Evolutionary conservation across 2,329 filamentous ascomycete species (phyloP), one percentile per base, ranked within the genome.

Genomic region (Colletotrichum magnum): DNA sequence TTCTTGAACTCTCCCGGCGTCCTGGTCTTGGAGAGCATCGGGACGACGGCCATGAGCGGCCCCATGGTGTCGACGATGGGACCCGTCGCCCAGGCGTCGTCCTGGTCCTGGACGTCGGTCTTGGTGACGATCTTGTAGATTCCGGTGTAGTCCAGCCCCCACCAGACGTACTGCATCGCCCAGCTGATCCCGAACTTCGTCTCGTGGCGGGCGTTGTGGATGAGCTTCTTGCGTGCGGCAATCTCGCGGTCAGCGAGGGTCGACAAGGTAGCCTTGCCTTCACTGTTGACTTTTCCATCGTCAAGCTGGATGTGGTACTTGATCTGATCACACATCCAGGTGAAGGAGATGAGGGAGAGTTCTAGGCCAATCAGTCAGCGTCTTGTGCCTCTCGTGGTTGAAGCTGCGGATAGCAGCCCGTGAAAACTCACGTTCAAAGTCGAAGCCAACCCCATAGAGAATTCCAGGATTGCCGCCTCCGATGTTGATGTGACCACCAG

Each of bases 271-370:
- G 16, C 6, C 18, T 13, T 24, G 16, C 24, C 13, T 3, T 28
- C 10, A n/a, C 5, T 41, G 1, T 24, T n/a, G 5, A n/a, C 5
- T 5, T 6, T 6, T 1, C 26, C 21, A 6, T 68, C 28, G 60
- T 65, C 54, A 13, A 68, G 54, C 6, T 43, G 28, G 2, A 65
- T 7, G 5, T 41, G 45, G 0, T 3, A 15, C 7, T 18, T 36
- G 36, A 63, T 52, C 16, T 63, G 53, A 6, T 58, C 71, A 32
- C 61, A 72, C 69, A 72, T 72, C 71, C 69, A 72, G 2, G 71
- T 47, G 36, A 71, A 72, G 2, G 69, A 69, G 21, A 71, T 69
- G 21, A 69, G 58, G 6, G 69, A 60, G 24, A 72, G 51, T 51
- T 72, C 69, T 71, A 4, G 6, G n/a, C 21, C 12, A 45, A 52